phyloP scores from a whole-genome alignment of 176 grass and related monocot genomes.

The Alopecurus myosuroides region DNA sequence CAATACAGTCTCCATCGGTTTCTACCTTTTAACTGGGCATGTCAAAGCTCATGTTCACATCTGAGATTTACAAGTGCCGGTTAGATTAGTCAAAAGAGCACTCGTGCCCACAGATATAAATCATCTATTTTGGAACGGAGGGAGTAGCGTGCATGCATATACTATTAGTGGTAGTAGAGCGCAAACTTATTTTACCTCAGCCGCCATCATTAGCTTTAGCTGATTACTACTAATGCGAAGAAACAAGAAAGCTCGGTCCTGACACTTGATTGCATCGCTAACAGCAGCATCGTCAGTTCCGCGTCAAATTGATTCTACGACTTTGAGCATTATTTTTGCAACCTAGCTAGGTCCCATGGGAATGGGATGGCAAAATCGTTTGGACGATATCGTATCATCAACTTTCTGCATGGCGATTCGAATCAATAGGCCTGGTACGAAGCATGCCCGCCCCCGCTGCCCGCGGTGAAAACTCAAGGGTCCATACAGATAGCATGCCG shows the following conservation, averaged over 20 bases:
- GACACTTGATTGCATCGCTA: background rate
- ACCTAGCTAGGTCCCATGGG: too few relatives aligned
- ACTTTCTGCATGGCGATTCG: too few relatives aligned
- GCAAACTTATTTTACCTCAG: background rate
- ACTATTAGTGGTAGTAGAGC: background rate
- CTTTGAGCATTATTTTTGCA: too few relatives aligned
- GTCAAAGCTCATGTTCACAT: slow-evolving; percentile 15
- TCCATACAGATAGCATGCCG: too few relatives aligned
- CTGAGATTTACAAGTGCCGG: background rate
- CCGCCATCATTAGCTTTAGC: slow-evolving; percentile 26
- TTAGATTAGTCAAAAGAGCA: slow-evolving; percentile 7
- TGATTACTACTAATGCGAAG: background rate
- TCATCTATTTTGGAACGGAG: too few relatives aligned
- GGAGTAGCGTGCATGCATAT: too few relatives aligned
- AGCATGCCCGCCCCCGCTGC: too few relatives aligned
- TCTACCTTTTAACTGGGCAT: background rate
- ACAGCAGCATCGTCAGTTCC: background rate
- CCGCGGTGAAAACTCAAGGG: too few relatives aligned
- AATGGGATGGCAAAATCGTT: too few relatives aligned
- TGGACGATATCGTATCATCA: too few relatives aligned
- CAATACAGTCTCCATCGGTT: background rate
- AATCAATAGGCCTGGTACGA: too few relatives aligned
- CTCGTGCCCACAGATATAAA: slow-evolving; percentile 9
- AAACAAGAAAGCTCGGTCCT: background rate
- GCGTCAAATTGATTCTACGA: background rate